Evolutionary conservation across 352 stramenopile genomes (phyloP).

Genomic region (Phytophthora palmivora): DNA sequence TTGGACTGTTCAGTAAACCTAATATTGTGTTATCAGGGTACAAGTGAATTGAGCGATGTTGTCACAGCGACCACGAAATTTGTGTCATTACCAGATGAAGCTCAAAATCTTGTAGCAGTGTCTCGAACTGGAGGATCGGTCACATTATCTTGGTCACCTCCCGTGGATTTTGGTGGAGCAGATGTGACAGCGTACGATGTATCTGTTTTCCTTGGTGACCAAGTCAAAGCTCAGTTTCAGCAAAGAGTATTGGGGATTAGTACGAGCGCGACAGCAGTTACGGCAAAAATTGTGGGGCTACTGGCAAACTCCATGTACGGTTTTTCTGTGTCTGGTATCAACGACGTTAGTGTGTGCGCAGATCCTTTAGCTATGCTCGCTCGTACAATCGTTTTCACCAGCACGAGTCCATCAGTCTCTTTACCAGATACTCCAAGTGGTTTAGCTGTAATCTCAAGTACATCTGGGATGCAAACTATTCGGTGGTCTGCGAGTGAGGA

Average conservation of each 20-base stretch:
- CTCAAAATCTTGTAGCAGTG: slow-evolving; percentile 32
- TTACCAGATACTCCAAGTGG: slow-evolving; percentile 44
- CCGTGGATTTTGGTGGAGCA: slow-evolving; percentile 61
- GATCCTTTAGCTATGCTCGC: slow-evolving; percentile 32
- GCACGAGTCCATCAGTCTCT: slow-evolving; percentile 32
- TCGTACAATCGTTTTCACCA: slow-evolving; percentile 45
- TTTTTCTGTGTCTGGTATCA: slow-evolving; percentile 57
- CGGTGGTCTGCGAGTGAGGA: slow-evolving; percentile 50
- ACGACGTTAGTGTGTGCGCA: slow-evolving; percentile 58
- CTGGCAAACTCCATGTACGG: slow-evolving; percentile 61
- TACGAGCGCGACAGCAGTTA: slow-evolving; percentile 26
- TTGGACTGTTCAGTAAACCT: background rate
- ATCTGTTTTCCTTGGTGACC: slow-evolving; percentile 47
- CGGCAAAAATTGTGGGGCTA: slow-evolving; percentile 47
- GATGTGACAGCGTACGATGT: slow-evolving; percentile 61
- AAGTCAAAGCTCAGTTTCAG: slow-evolving; percentile 37
- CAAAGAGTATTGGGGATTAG: slow-evolving; percentile 42
- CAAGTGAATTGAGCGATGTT: slow-evolving; percentile 55
- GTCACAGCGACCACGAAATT: slow-evolving; percentile 43
- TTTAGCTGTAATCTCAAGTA: slow-evolving; percentile 39
- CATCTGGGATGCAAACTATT: slow-evolving; percentile 54
- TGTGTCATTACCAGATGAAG: slow-evolving; percentile 52
- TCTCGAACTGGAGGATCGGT: slow-evolving; percentile 46
- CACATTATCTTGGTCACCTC: slow-evolving; percentile 50
- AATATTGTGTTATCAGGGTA: slow-evolving; percentile 32